Conservation (phyloP, 441 rosid genomes). For the Gossypium lobatum region DNA sequence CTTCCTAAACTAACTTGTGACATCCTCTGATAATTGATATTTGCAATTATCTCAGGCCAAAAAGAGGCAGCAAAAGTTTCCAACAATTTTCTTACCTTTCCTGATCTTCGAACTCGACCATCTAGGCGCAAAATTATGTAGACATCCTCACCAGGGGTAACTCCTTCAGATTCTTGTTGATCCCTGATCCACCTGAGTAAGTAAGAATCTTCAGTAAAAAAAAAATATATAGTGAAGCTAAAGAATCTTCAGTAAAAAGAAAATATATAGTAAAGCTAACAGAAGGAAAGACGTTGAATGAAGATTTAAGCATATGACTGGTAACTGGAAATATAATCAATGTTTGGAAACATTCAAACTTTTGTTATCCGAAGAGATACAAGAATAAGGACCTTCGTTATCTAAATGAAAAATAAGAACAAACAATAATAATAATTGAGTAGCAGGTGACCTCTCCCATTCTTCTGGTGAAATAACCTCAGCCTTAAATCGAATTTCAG, state of each 20-base stretch:
- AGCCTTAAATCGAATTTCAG: constrained; percentile 76
- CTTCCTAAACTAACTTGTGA: neutral
- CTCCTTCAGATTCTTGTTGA: constrained; percentile 89
- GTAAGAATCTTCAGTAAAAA: constrained; percentile 10
- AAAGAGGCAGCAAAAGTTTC: neutral
- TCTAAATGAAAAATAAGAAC: neutral
- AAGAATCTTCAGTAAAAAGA: constrained; percentile 4
- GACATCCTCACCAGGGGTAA: constrained; percentile 73
- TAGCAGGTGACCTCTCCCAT: constrained; percentile 79
- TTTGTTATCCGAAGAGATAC: neutral
- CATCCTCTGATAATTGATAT: neutral
- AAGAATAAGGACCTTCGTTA: neutral
- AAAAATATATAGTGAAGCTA: neutral
- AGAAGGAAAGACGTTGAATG: neutral
- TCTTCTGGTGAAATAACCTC: constrained; percentile 66
- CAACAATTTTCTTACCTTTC: constrained; percentile 1
- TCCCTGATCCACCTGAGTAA: constrained; percentile 79
- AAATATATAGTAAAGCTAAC: neutral
- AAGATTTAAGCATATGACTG: neutral
- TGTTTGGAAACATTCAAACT: neutral
- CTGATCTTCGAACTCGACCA: constrained; percentile 89
- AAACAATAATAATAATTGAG: constrained; percentile 7
- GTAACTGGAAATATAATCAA: neutral
- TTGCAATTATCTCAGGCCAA: neutral
- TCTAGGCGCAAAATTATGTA: constrained; percentile 82